Evolutionary conservation across 495 filamentous ascomycete species (phyloP).

Genomic region (Schizothecium vesticola): DNA sequence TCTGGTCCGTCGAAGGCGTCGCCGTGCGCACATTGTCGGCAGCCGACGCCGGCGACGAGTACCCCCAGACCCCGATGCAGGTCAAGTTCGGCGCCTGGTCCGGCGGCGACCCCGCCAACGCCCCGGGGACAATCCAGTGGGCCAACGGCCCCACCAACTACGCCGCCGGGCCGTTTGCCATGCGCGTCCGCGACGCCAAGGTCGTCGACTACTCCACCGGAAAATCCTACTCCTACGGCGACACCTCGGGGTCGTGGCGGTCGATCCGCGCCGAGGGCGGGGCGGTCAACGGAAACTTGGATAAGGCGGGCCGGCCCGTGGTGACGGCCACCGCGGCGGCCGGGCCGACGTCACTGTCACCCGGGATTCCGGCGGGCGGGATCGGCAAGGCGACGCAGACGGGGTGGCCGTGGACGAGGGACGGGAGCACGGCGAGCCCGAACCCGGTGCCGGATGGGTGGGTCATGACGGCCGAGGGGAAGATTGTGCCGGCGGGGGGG

Average conservation of each 20-base stretch:
- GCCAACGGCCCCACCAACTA: constrained; percentile 79
- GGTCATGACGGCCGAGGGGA: constrained; percentile 66
- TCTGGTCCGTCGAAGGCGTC: constrained; percentile 75
- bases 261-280: constrained; percentile 52
- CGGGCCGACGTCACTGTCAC: constrained; percentile 26
- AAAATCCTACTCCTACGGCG: constrained; percentile 70
- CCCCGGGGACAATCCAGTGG: constrained; percentile 78
- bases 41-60: constrained; percentile 59
- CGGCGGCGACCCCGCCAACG: constrained; percentile 71
- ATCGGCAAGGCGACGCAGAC: constrained; percentile 54
- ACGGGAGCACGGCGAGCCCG: constrained; percentile 28
- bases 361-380: constrained; percentile 48
- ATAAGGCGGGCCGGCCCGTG: constrained; percentile 43
- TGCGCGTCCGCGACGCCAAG: constrained; percentile 71
- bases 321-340: constrained; percentile 42
- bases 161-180: constrained; percentile 71
- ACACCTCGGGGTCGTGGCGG: constrained; percentile 68
- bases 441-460: constrained; percentile 61
- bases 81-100: constrained; percentile 84
- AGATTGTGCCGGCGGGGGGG: constrained; percentile 54
- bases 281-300: constrained; percentile 54
- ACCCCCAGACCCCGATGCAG: constrained; percentile 87
- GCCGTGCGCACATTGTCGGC: constrained; percentile 61
- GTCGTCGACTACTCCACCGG: constrained; percentile 91
- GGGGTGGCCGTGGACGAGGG: constrained; percentile 57